phyloP scores from a whole-genome alignment of 352 stramenopile species.

The Pythium angustatum region DNA sequence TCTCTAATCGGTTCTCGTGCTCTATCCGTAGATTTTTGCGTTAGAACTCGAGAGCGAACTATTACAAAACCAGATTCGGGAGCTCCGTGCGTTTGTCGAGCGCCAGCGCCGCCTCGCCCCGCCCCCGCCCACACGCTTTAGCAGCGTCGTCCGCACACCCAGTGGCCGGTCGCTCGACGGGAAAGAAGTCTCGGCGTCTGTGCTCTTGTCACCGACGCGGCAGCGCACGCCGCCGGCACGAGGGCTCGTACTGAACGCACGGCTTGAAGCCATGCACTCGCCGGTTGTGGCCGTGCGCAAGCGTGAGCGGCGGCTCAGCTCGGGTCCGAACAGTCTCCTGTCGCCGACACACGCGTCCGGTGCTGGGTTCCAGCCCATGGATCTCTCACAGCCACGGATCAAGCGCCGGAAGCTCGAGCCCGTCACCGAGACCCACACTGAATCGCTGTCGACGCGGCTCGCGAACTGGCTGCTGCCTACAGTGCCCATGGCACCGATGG shows the following conservation, averaged over 20 bases:
- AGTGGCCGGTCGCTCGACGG: constrained; percentile 15
- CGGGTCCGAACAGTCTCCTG: constrained; percentile 21
- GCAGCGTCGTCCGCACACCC: constrained; percentile 11
- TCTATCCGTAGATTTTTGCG: constrained; percentile 40
- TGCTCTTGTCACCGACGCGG: constrained; percentile 1
- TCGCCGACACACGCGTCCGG: constrained; percentile 26
- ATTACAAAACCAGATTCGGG: constrained; percentile 60
- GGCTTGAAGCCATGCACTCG: constrained; percentile 21
- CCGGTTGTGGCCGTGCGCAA: constrained; percentile 22
- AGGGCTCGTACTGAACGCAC: background rate
- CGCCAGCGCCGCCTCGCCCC: constrained; percentile 33
- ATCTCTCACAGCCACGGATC: constrained; percentile 23
- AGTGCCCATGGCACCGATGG: too few relatives aligned
- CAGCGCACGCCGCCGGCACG: constrained; percentile 3
- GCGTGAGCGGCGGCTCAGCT: constrained; percentile 22
- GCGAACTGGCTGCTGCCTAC: constrained; percentile 56
- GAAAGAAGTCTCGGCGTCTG: constrained; percentile 13
- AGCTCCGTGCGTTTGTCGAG: constrained; percentile 56
- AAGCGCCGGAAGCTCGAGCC: constrained; percentile 49
- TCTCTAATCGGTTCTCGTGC: background rate
- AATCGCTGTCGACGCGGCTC: constrained; percentile 51
- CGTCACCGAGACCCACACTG: constrained; percentile 36
- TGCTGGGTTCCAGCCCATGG: constrained; percentile 24
- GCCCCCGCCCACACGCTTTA: constrained; percentile 25
- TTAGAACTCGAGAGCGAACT: constrained; percentile 56